These are phyloP conservation scores for Allomyces javanicus DNA, from an alignment of 192 early-diverging fungal genomes.

Conservation along the genomic window DNA sequence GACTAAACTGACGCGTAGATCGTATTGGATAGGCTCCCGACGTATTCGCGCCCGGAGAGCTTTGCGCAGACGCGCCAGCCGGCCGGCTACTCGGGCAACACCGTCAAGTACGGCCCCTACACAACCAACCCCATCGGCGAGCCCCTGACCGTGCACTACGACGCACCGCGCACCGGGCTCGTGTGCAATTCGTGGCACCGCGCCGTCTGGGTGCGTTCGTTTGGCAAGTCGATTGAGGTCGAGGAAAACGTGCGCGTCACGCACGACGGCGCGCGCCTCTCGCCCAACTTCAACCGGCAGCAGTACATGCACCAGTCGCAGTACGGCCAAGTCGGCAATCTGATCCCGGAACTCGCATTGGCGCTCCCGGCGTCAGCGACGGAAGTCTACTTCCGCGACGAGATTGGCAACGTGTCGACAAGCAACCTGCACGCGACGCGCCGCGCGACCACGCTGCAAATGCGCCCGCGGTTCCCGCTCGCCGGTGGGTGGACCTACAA, in stretches of 20 bases:
- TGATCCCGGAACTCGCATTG: slow-evolving; percentile 26
- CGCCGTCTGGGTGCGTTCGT: slow-evolving; percentile 71
- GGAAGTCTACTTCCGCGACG: slow-evolving; percentile 68
- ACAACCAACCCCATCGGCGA: slow-evolving; percentile 1
- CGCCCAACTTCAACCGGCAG: slow-evolving; percentile 49
- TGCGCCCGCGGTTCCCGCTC: slow-evolving; percentile 81
- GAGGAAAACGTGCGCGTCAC: slow-evolving; percentile 56
- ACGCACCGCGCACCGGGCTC: slow-evolving; percentile 30
- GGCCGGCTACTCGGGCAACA: slow-evolving; percentile 12
- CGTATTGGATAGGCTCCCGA: too few species aligned
- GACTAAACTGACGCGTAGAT: too few species aligned
- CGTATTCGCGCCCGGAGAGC: too few species aligned
- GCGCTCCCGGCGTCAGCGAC: slow-evolving; percentile 46
- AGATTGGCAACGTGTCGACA: slow-evolving; percentile 94
- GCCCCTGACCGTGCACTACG: slow-evolving; percentile 42
- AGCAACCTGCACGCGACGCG: slow-evolving; percentile 27
- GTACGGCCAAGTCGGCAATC: slow-evolving; percentile 23
- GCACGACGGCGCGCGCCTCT: slow-evolving; percentile 46
- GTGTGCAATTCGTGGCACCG: slow-evolving; percentile 35
- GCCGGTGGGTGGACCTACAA: slow-evolving; percentile 96
- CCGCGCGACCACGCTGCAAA: slow-evolving; percentile 36
- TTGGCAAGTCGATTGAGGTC: slow-evolving; percentile 53
- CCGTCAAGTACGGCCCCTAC: slow-evolving; percentile 50
- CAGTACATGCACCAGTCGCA: slow-evolving; percentile 31
- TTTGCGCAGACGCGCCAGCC: too few species aligned